phyloP scores from a whole-genome alignment of 352 stramenopile species.

The Globisporangium nagaii region DNA sequence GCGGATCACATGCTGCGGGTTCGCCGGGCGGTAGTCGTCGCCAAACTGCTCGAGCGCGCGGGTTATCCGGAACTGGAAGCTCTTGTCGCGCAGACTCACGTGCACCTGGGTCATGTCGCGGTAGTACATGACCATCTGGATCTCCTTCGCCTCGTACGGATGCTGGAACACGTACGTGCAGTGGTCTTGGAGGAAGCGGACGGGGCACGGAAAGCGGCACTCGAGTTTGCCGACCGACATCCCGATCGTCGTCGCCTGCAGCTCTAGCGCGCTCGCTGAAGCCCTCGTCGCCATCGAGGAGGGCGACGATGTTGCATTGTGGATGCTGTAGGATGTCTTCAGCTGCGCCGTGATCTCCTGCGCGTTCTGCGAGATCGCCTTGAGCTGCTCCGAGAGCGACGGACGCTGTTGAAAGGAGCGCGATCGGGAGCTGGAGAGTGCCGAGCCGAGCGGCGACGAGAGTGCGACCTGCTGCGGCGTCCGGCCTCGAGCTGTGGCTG shows the following conservation, averaged over 20 bases:
- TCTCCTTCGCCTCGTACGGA: conserved; percentile 56
- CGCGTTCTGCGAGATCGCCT: conserved; percentile 41
- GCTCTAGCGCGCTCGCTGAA: neutral
- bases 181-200: conserved; percentile 37
- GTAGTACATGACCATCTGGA: conserved; percentile 77
- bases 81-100: conserved; percentile 30
- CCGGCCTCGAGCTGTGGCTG: neutral
- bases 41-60: conserved; percentile 52
- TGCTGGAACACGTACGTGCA: conserved; percentile 73
- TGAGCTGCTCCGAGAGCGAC: conserved; percentile 61
- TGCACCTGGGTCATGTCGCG: conserved; percentile 52
- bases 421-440: neutral
- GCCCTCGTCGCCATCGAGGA: neutral
- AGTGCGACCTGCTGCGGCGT: neutral
- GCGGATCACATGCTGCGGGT: conserved; percentile 49
- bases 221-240: conserved; percentile 48
- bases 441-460: neutral
- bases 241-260: conserved; percentile 48
- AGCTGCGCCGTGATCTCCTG: conserved; percentile 50
- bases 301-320: conserved; percentile 1
- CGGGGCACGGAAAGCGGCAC: conserved; percentile 59
- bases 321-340: conserved; percentile 36
- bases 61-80: conserved; percentile 43
- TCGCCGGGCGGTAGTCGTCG: conserved; percentile 51
- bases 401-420: conserved; percentile 21